Percentiles rank a stretch among this genome's conserved stretches.
Evolutionary conservation across 1,284 basidiomycete genomes (phyloP).

Genomic region (Polyporus tsugae): DNA sequence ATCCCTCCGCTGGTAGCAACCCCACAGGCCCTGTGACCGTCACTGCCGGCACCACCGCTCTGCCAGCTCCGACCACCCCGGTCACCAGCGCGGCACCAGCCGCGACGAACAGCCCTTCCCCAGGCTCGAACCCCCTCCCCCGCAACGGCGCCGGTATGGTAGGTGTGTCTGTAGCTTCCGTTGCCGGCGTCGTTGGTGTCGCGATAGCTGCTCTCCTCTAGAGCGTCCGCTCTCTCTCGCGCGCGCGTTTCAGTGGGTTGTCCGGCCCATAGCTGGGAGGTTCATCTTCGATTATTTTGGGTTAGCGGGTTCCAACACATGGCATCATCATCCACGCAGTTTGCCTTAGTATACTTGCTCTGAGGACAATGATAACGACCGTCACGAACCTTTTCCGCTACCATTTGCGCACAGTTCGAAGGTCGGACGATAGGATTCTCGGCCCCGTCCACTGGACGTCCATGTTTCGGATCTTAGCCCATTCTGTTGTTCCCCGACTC

Average conservation of each 20-base stretch:
- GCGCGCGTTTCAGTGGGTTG: not conserved
- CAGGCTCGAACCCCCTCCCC: slow-evolving; percentile 6
- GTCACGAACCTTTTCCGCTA: not conserved
- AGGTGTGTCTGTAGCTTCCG: slow-evolving; percentile 14
- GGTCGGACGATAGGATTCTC: no score
- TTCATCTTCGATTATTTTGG: not conserved
- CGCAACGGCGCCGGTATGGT: slow-evolving; percentile 14
- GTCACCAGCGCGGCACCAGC: not conserved
- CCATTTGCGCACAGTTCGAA: not conserved
- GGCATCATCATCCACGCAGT: not conserved
- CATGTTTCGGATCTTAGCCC: no score
- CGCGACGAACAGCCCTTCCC: not conserved
- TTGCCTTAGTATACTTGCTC: not conserved
- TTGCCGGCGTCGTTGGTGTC: slow-evolving; percentile 14
- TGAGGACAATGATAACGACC: not conserved
- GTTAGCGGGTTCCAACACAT: not conserved
- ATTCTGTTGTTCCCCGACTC: no score
- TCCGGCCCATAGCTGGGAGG: not conserved
- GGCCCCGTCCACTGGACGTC: no score
- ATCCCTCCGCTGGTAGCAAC: not conserved
- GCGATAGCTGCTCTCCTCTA: slow-evolving; percentile 6
- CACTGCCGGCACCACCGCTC: not conserved
- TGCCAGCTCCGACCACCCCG: not conserved
- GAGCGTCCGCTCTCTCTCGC: not conserved
- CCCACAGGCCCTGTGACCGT: not conserved